phyloP scores from a whole-genome alignment of 2,329 filamentous ascomycete species.

The Talaromyces sp. region DNA sequence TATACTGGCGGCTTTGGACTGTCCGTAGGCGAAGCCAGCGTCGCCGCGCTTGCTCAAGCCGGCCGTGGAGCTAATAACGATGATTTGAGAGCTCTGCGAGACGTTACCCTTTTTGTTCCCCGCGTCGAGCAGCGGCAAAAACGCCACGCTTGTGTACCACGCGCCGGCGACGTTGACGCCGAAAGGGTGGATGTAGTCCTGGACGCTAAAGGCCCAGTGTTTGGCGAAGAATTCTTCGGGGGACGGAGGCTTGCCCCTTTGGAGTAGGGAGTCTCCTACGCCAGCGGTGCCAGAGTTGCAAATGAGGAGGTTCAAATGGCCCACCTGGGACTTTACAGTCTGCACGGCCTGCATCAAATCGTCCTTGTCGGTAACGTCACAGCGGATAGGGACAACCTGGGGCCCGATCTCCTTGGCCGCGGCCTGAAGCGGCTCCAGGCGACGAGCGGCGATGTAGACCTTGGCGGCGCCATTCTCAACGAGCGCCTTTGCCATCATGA shows the following conservation, averaged over 20 bases:
- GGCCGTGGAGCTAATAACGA: constrained; percentile 17
- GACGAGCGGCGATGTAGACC: constrained; percentile 52
- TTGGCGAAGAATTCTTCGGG: constrained; percentile 32
- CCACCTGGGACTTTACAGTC: constrained; percentile 37
- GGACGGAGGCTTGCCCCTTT: constrained; percentile 1
- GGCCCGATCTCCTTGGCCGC: constrained; percentile 15
- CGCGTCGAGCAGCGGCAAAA: constrained; percentile 29
- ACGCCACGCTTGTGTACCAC: constrained; percentile 29
- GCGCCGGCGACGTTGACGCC: constrained; percentile 26
- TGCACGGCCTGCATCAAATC: constrained; percentile 39
- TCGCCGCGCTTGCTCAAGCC: constrained; percentile 18
- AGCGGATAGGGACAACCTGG: constrained; percentile 36
- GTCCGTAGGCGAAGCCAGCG: constrained; percentile 15
- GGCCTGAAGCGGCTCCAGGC: constrained; percentile 35
- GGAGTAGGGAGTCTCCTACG: constrained; percentile 23
- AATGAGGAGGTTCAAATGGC: constrained; percentile 49
- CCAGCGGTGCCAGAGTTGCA: constrained; percentile 46
- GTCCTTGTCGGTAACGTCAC: constrained; percentile 39
- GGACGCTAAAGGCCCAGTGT: constrained; percentile 17
- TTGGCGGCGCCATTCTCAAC: constrained; percentile 47
- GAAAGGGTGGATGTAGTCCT: constrained; percentile 20
- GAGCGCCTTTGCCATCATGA: constrained; percentile 40
- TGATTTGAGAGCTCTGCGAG: constrained; percentile 18
- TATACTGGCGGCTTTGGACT: constrained; percentile 19
- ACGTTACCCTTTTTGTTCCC: constrained; percentile 20